Evolutionary conservation across 345 rosid genomes (phyloP), one percentile per base, ranked within the genome.

Genomic region (Xanthoceras sorbifolium): DNA sequence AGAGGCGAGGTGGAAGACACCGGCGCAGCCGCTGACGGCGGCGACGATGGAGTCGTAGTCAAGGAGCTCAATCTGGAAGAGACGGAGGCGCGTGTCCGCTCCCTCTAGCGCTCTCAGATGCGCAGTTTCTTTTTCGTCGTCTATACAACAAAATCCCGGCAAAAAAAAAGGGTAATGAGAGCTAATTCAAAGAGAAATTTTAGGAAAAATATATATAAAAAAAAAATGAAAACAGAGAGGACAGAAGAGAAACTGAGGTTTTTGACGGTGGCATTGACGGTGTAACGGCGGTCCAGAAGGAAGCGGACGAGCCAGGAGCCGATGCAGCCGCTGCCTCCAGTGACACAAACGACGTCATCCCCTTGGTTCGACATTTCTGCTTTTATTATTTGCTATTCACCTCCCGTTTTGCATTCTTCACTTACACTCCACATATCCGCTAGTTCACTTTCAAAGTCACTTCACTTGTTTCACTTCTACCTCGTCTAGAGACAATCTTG

Each of bases 261-360:
- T 80, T 80, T 86, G 64, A 88, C 97, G 78, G 99, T 90, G 78
- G 94, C 94, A 85, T 92, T 91, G 9, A 96, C 94, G 81, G 90
- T 73, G 83, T 93, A 96, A 26, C 97, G 90, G 25, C 97, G 97
- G 12, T 71, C 83, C 61, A 93, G 97, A 80, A 93, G 98, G 15
- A 88, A 89, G 10, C 78, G 86, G 71, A 96, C 97, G 23, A 93
- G 85, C 88, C 98, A 92, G 3, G 99, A 90, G 50, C 99, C 97
- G 36, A 93, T 96, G 84, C 93, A 85, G 36, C 98, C 99, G 83
- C 98, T 96, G 52, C 91, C 98, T 29, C 99, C 98, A 64, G 97
- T 96, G 68, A 96, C 97, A 77, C 98, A 93, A 9, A 89, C 94
- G n/a, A 57, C 79, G 70, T 92, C 88, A 25, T 82, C n/a, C n/a